phyloP scores from a whole-genome alignment of 2,329 filamentous ascomycete species.

The Aspergillus caelatus region DNA sequence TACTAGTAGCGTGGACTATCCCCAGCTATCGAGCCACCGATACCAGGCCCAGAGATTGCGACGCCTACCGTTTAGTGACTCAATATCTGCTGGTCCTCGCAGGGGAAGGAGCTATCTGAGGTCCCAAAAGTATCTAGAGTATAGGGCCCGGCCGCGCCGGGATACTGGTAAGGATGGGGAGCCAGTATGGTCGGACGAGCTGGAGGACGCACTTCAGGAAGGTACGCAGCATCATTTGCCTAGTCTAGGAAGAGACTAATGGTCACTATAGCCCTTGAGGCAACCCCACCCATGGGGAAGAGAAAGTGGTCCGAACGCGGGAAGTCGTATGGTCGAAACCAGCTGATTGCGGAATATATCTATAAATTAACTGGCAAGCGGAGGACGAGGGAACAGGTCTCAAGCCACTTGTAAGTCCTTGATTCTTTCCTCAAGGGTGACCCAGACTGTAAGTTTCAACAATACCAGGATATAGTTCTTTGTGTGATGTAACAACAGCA shows the following conservation, averaged over 20 bases:
- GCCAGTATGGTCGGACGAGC: conserved; percentile 49
- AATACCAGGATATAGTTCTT: neutral
- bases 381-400: conserved; percentile 63
- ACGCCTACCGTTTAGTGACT: conserved; percentile 37
- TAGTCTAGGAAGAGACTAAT: conserved; percentile 15
- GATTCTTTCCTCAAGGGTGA: conserved; percentile 58
- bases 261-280: conserved; percentile 50
- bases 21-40: conserved; percentile 32
- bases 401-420: conserved; percentile 66
- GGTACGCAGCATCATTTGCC: conserved; percentile 32
- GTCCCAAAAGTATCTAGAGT: conserved; percentile 48
- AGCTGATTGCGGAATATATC: conserved; percentile 63
- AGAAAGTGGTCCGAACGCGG: conserved; percentile 56
- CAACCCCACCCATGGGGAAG: conserved; percentile 60
- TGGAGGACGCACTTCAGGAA: conserved; percentile 53
- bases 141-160: conserved; percentile 45
- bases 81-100: conserved; percentile 26
- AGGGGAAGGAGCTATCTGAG: conserved; percentile 40
- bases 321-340: conserved; percentile 61
- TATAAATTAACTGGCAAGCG: conserved; percentile 55
- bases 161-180: conserved; percentile 48
- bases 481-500: neutral
- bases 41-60: conserved; percentile 40
- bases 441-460: conserved; percentile 50
- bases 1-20: conserved; percentile 27